Conservation (phyloP, 1,284 basidiomycete species). For the Papiliotrema fonsecae region DNA sequence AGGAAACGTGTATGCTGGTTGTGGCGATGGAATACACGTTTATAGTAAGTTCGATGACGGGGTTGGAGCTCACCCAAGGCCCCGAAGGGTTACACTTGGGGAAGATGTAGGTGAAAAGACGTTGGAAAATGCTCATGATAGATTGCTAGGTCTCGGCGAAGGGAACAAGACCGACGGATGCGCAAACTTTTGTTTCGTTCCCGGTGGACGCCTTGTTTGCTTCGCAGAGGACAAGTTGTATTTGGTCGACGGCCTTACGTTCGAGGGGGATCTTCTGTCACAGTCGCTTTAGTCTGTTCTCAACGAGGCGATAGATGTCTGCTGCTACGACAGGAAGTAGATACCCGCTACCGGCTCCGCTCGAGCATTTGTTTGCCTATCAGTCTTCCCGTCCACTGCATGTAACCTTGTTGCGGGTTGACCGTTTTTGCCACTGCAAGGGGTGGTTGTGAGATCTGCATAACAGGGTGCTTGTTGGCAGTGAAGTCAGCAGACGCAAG, state of each 20-base stretch:
- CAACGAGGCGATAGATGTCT: not conserved
- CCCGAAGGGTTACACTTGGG: slow-evolving; percentile 16
- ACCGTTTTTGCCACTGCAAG: too few species aligned
- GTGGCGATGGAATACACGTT: slow-evolving; percentile 26
- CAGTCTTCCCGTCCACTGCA: not conserved
- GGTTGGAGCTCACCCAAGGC: slow-evolving; percentile 1
- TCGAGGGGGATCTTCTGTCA: slow-evolving; percentile 4
- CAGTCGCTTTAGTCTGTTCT: too few species aligned
- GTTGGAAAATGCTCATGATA: not conserved
- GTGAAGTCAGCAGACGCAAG: too few species aligned
- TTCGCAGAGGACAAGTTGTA: slow-evolving; percentile 22
- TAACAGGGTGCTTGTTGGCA: too few species aligned
- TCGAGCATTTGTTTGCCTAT: not conserved
- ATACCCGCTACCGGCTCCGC: not conserved
- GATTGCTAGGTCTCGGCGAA: slow-evolving; percentile 8
- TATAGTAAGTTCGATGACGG: slow-evolving; percentile 11
- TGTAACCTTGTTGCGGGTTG: too few species aligned
- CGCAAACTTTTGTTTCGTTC: slow-evolving; percentile 30
- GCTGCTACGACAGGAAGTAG: not conserved
- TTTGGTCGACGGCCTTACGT: slow-evolving; percentile 14
- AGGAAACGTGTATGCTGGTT: slow-evolving; percentile 27
- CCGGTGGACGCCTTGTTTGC: slow-evolving; percentile 20
- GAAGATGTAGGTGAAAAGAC: slow-evolving; percentile 18
- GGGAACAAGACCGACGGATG: slow-evolving; percentile 13
- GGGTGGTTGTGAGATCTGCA: too few species aligned